These are phyloP conservation scores for Agaricus sinodeliciosus DNA, from an alignment of 768 basidiomycete genomes.

Conservation along the genomic window DNA sequence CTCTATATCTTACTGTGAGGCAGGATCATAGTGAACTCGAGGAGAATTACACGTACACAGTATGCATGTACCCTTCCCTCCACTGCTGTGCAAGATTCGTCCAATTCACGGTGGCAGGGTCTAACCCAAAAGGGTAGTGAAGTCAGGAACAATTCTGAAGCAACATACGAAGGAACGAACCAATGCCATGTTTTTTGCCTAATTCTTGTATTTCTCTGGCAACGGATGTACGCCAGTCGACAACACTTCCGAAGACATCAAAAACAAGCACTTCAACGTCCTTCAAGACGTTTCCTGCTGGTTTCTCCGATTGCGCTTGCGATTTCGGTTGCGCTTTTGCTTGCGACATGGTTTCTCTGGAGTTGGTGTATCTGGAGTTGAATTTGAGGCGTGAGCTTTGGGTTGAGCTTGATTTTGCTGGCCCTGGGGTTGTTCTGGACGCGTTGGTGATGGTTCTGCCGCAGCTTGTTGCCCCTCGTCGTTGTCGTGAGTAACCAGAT, in stretches of 20 bases:
- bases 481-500: background rate
- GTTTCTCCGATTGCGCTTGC: background rate
- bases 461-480: background rate
- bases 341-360: background rate
- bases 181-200: slow-evolving; percentile 22
- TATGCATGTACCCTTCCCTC: slow-evolving; percentile 43
- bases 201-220: slow-evolving; percentile 23
- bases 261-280: slow-evolving; percentile 38
- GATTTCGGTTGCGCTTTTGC: background rate
- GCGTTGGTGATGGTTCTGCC: background rate
- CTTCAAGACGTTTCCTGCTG: slow-evolving; percentile 10
- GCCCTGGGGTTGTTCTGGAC: background rate
- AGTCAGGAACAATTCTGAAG: background rate
- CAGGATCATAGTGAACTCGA: background rate
- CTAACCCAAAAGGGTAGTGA: background rate
- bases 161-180: slow-evolving; percentile 11
- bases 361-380: background rate
- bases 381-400: background rate
- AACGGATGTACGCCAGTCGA: slow-evolving; percentile 36
- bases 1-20: slow-evolving; percentile 20
- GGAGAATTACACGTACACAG: slow-evolving; percentile 29
- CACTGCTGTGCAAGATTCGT: slow-evolving; percentile 47
- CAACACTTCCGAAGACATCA: slow-evolving; percentile 46
- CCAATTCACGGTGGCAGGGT: slow-evolving; percentile 27
- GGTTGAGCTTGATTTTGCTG: background rate